A percentile compares a stretch with the other conserved stretches of the same genome.
These are phyloP conservation scores for Ceratocystis ficicola DNA, from an alignment of 2,329 filamentous ascomycete species.

Conservation along the genomic window DNA sequence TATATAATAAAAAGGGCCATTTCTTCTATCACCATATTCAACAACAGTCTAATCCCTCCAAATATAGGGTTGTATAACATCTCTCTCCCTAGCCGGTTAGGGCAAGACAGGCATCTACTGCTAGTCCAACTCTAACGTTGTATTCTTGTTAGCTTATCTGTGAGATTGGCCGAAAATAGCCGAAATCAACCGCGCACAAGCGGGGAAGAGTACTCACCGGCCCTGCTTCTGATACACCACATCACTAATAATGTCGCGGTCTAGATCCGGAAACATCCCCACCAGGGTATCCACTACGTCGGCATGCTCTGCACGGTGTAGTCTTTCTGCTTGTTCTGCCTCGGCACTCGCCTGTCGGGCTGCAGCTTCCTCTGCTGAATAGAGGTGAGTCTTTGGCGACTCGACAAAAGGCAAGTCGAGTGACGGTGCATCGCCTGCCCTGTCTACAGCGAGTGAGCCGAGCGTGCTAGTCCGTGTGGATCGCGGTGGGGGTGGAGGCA, in stretches of 20 bases:
- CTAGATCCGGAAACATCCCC: conserved; percentile 93
- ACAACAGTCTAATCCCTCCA: background rate
- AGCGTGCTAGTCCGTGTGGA: conserved; percentile 24
- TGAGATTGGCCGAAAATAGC: conserved; percentile 15
- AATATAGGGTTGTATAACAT: background rate
- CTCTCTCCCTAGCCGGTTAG: conserved; percentile 36
- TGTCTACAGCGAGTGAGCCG: conserved; percentile 26
- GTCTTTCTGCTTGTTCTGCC: conserved; percentile 69
- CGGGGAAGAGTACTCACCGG: conserved; percentile 46
- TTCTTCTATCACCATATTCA: background rate
- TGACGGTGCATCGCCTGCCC: conserved; percentile 9
- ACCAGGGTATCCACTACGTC: conserved; percentile 88
- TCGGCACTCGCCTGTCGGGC: conserved; percentile 85
- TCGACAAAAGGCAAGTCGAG: conserved; percentile 8
- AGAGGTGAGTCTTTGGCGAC: conserved; percentile 2
- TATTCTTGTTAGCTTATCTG: conserved; percentile 24
- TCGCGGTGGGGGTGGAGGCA: conserved; percentile 24
- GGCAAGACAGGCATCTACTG: conserved; percentile 76
- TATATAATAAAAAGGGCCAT: background rate
- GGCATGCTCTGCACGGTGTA: conserved; percentile 72
- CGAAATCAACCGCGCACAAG: background rate
- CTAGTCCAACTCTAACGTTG: conserved; percentile 55
- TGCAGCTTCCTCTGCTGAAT: conserved; percentile 70
- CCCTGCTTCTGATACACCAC: conserved; percentile 94
- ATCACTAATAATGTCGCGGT: conserved; percentile 89